phyloP scores from a whole-genome alignment of 2,329 filamentous ascomycete species.

The Stagonosporopsis cucurbitacearum region DNA sequence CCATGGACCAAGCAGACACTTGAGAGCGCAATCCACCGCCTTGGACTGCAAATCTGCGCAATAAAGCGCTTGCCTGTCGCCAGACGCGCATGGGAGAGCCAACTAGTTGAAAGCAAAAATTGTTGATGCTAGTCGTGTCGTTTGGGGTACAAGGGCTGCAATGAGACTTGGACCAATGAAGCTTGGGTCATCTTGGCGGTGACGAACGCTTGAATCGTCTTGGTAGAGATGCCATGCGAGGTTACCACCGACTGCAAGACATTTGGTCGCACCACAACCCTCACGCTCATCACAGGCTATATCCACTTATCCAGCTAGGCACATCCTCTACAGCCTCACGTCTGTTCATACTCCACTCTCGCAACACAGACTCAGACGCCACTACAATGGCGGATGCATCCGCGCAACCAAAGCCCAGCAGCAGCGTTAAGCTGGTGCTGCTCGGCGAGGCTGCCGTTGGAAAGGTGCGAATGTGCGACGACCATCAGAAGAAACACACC shows the following conservation, averaged over 20 bases:
- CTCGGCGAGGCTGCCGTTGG: constrained; percentile 97
- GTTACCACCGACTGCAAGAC: constrained; percentile 11
- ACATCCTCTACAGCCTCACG: not conserved
- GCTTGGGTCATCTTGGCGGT: constrained; percentile 11
- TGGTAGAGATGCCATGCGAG: not conserved
- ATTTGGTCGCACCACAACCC: constrained; percentile 3
- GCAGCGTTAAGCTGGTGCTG: constrained; percentile 98
- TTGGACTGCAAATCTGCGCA: not conserved
- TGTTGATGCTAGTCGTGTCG: not conserved
- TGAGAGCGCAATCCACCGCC: not conserved
- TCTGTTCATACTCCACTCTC: not conserved
- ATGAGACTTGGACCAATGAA: not conserved
- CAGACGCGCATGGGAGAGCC: not conserved
- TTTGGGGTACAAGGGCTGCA: not conserved
- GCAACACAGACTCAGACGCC: constrained; percentile 6
- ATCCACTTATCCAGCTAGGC: not conserved
- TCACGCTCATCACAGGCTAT: not conserved
- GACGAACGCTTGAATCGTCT: constrained; percentile 5
- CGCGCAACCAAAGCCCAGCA: constrained; percentile 86
- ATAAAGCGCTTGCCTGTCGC: not conserved
- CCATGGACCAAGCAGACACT: not conserved
- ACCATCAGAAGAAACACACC: not conserved
- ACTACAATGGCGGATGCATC: constrained; percentile 71
- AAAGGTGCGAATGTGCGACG: constrained; percentile 70
- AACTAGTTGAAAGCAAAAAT: not conserved